A percentile compares a stretch with the other conserved stretches of the same genome.
phyloP scores from a whole-genome alignment of 2,329 filamentous ascomycete genomes.

The Colletotrichum liriopes region DNA sequence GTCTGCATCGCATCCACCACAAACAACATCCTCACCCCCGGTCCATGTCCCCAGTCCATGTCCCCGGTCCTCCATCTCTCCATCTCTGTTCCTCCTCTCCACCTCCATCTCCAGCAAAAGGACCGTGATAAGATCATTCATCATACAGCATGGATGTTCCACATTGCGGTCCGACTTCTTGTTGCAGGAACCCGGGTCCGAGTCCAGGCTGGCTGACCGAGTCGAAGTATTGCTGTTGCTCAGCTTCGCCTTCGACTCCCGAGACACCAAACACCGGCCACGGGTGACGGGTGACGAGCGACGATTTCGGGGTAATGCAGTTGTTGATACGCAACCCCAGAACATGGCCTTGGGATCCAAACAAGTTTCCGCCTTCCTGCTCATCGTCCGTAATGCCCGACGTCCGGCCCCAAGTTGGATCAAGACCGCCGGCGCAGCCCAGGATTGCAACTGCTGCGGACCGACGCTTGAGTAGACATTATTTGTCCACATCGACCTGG shows the following conservation, averaged over 20 bases:
- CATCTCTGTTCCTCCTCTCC: not conserved
- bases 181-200: slow-evolving; percentile 16
- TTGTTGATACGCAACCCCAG: slow-evolving; percentile 34
- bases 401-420: not conserved
- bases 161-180: slow-evolving; percentile 21
- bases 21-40: not conserved
- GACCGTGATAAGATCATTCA: not conserved
- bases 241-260: slow-evolving; percentile 34
- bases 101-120: not conserved
- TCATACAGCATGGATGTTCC: not conserved
- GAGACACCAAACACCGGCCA: slow-evolving; percentile 39
- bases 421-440: not conserved
- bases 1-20: slow-evolving; percentile 13
- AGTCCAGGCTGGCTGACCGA: not conserved
- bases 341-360: slow-evolving; percentile 31
- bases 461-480: not conserved
- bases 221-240: slow-evolving; percentile 13
- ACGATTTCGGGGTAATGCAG: slow-evolving; percentile 36
- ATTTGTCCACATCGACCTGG: not conserved
- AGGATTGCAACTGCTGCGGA: not conserved
- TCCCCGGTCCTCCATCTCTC: slow-evolving; percentile 3
- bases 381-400: not conserved
- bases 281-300: slow-evolving; percentile 14
- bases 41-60: not conserved
- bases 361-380: not conserved